Evolutionary conservation across 208 protist species (phyloP).

Genomic region (Crithidia mellificae): DNA sequence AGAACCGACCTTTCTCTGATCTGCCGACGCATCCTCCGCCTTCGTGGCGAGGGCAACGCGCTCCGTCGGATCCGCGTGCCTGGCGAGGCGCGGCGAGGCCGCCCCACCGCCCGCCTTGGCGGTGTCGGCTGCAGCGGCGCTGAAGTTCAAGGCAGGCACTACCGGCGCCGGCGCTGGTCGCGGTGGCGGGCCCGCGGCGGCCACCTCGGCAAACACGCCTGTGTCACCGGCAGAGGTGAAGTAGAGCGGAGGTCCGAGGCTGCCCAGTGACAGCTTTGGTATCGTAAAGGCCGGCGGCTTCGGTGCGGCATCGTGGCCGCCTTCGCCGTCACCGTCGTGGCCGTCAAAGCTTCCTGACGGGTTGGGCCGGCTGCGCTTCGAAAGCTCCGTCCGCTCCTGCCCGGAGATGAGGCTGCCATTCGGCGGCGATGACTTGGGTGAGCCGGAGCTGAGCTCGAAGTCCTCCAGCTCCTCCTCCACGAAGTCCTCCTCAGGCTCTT

Average conservation of each 20-base stretch:
- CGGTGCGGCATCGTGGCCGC: background rate
- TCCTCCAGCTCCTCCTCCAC: constrained; percentile 18
- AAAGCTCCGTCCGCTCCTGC: background rate
- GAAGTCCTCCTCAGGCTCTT: background rate
- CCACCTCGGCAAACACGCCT: constrained; percentile 34
- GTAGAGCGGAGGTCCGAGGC: constrained; percentile 58
- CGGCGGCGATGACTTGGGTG: constrained; percentile 4
- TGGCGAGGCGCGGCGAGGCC: background rate
- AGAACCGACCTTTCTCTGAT: constrained; percentile 2
- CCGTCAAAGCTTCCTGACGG: background rate
- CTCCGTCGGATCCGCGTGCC: background rate
- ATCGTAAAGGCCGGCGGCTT: constrained; percentile 29
- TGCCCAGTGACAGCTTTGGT: constrained; percentile 51
- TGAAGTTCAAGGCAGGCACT: constrained; percentile 2
- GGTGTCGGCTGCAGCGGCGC: background rate
- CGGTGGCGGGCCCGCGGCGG: constrained; percentile 1
- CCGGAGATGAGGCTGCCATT: background rate
- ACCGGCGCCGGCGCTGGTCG: background rate
- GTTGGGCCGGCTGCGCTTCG: background rate
- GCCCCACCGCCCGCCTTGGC: background rate
- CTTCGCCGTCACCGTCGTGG: background rate
- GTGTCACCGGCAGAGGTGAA: constrained; percentile 66
- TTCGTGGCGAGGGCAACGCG: background rate
- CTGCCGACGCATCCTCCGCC: background rate
- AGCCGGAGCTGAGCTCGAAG: constrained; percentile 18